Percentiles rank a stretch among this genome's conserved stretches.
Conservation (phyloP, 2,329 filamentous ascomycete genomes). For the Exophiala sideris region DNA sequence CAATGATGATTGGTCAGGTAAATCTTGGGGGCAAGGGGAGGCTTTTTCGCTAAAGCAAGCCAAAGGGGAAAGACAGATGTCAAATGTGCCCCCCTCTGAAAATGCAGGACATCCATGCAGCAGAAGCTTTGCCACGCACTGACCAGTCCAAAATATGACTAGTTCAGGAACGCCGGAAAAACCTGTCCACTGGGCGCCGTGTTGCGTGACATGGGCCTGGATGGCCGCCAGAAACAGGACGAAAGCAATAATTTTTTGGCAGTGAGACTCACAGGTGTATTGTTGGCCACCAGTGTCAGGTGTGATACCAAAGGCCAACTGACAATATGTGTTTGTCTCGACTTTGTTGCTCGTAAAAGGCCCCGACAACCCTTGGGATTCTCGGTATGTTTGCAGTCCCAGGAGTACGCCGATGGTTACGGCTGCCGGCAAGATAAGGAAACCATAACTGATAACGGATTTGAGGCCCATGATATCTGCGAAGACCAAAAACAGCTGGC, state of each 20-base stretch:
- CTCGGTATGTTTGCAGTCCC: constrained; percentile 47
- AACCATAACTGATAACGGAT: constrained; percentile 50
- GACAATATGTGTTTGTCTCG: constrained; percentile 40
- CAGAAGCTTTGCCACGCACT: background rate
- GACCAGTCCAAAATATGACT: constrained; percentile 6
- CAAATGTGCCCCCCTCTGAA: background rate
- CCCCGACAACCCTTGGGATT: constrained; percentile 43
- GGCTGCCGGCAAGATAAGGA: constrained; percentile 51
- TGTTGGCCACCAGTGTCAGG: constrained; percentile 43
- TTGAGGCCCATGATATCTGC: constrained; percentile 32
- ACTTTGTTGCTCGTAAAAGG: constrained; percentile 45
- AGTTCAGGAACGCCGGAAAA: constrained; percentile 10
- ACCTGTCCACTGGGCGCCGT: constrained; percentile 3
- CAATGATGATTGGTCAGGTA: constrained; percentile 8
- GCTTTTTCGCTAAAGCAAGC: background rate
- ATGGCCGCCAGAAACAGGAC: constrained; percentile 2
- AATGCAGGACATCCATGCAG: constrained; percentile 3
- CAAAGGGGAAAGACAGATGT: background rate
- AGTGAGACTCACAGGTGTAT: constrained; percentile 46
- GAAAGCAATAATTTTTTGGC: constrained; percentile 5
- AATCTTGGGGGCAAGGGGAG: background rate
- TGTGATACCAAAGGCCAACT: constrained; percentile 46
- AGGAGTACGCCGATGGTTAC: constrained; percentile 51
- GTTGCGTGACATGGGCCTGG: constrained; percentile 10
- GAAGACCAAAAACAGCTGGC: background rate